Evolutionary conservation across 2,329 filamentous ascomycete genomes (phyloP).

Genomic region (Stylonectria norvegica): DNA sequence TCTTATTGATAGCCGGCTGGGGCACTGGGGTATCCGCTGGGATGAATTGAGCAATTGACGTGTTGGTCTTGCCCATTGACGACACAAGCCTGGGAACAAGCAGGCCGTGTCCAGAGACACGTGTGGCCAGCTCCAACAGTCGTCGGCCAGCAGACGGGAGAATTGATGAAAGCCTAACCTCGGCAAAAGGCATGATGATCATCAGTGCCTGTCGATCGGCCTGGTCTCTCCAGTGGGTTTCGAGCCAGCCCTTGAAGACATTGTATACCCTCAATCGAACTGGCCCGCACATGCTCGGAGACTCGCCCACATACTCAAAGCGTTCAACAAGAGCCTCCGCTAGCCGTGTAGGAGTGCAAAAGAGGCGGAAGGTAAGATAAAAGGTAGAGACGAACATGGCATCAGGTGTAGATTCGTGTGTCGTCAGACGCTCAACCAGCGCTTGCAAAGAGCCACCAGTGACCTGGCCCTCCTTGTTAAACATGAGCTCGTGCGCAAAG

Average conservation of each 20-base stretch:
- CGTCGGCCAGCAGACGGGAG: constrained; percentile 76
- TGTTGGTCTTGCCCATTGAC: constrained; percentile 83
- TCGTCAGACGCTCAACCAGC: constrained; percentile 89
- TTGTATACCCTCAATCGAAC: constrained; percentile 93
- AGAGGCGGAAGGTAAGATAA: constrained; percentile 92
- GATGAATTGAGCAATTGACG: constrained; percentile 67
- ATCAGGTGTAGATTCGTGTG: constrained; percentile 88
- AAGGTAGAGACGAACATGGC: constrained; percentile 90
- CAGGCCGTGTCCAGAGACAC: constrained; percentile 70
- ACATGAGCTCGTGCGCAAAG: constrained; percentile 84
- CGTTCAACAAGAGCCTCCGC: constrained; percentile 82
- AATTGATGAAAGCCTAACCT: constrained; percentile 62
- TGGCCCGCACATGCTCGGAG: constrained; percentile 67
- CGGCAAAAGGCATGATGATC: constrained; percentile 76
- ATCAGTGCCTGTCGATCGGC: constrained; percentile 73
- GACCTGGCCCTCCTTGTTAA: constrained; percentile 94
- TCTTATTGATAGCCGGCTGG: constrained; percentile 66
- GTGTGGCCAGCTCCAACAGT: constrained; percentile 74
- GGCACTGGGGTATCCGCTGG: constrained; percentile 71
- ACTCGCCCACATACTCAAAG: constrained; percentile 86
- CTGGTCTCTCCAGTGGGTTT: constrained; percentile 88
- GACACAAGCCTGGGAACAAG: constrained; percentile 80
- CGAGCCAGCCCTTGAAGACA: constrained; percentile 94
- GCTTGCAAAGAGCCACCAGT: constrained; percentile 87
- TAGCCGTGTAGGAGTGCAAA: constrained; percentile 76